phyloP scores from a whole-genome alignment of 2,329 filamentous ascomycete species.

The Stachybotrys echinatus region DNA sequence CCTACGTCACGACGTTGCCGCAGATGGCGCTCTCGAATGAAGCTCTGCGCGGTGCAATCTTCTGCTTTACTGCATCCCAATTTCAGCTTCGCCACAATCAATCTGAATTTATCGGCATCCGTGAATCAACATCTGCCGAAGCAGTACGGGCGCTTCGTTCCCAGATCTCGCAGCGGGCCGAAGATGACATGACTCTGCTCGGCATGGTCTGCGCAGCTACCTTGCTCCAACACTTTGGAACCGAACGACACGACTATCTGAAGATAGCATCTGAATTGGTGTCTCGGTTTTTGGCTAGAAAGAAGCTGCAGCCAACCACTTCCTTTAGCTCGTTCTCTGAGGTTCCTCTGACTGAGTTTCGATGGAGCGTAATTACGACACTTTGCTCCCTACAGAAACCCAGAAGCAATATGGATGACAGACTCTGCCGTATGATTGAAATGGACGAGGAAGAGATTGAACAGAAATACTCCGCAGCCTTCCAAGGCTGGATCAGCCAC shows the following conservation, averaged over 20 bases:
- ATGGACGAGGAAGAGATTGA: constrained; percentile 9
- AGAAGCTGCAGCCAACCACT: not conserved
- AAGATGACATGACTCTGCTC: constrained; percentile 4
- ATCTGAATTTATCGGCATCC: constrained; percentile 3
- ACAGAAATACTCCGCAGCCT: constrained; percentile 9
- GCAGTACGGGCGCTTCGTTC: constrained; percentile 3
- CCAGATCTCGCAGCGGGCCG: not conserved
- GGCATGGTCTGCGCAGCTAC: constrained; percentile 8
- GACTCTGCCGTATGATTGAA: constrained; percentile 6
- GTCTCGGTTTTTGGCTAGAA: constrained; percentile 1
- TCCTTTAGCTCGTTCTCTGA: constrained; percentile 1
- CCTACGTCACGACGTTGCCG: constrained; percentile 8
- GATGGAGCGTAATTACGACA: constrained; percentile 9
- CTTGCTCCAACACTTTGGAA: constrained; percentile 6
- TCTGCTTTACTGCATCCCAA: constrained; percentile 9
- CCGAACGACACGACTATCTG: constrained; percentile 6
- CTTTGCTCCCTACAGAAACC: constrained; percentile 9
- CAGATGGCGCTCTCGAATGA: constrained; percentile 8
- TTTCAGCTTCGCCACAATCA: constrained; percentile 6
- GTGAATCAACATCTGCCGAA: constrained; percentile 2
- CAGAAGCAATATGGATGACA: not conserved
- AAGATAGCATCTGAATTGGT: constrained; percentile 4
- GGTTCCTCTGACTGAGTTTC: constrained; percentile 8
- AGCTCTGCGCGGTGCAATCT: constrained; percentile 6
- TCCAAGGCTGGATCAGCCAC: constrained; percentile 9